phyloP scores from a whole-genome alignment of 768 basidiomycete genomes.

The Termitomyces sp. region DNA sequence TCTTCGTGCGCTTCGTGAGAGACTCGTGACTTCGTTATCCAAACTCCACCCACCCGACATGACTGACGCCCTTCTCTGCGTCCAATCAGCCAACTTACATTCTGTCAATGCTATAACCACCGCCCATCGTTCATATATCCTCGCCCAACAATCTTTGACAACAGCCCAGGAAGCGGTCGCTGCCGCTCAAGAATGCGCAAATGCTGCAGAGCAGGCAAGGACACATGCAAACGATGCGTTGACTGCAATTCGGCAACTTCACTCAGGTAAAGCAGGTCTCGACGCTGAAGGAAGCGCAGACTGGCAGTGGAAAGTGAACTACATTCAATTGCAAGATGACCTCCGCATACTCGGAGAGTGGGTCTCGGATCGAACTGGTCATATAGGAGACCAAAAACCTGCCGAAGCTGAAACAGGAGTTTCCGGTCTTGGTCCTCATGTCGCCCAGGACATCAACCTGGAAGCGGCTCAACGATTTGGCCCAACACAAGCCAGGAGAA shows the following conservation, averaged over 20 bases:
- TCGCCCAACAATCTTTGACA: slow-evolving; percentile 27
- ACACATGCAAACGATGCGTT: slow-evolving; percentile 20
- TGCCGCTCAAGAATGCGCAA: slow-evolving; percentile 24
- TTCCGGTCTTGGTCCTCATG: neutral
- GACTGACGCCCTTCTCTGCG: slow-evolving; percentile 14
- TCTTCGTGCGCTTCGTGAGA: slow-evolving; percentile 20
- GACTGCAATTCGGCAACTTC: slow-evolving; percentile 16
- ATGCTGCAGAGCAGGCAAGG: slow-evolving; percentile 20
- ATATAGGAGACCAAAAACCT: neutral
- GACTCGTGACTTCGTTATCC: slow-evolving; percentile 19
- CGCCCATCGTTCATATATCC: slow-evolving; percentile 22
- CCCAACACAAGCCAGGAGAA: neutral
- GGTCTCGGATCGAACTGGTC: slow-evolving; percentile 12
- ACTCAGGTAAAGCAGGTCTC: neutral
- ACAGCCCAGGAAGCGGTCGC: slow-evolving; percentile 24
- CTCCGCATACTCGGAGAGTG: slow-evolving; percentile 14
- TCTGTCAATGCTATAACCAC: slow-evolving; percentile 19
- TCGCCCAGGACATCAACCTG: neutral
- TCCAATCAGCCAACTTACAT: slow-evolving; percentile 22
- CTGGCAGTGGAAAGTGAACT: slow-evolving; percentile 12
- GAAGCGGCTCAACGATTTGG: neutral
- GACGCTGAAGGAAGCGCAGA: neutral
- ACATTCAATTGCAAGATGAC: slow-evolving; percentile 14
- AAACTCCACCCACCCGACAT: slow-evolving; percentile 16
- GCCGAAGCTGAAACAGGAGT: neutral